phyloP scores from a whole-genome alignment of 2,329 filamentous ascomycete species.

The Pestalotiopsis sp. region DNA sequence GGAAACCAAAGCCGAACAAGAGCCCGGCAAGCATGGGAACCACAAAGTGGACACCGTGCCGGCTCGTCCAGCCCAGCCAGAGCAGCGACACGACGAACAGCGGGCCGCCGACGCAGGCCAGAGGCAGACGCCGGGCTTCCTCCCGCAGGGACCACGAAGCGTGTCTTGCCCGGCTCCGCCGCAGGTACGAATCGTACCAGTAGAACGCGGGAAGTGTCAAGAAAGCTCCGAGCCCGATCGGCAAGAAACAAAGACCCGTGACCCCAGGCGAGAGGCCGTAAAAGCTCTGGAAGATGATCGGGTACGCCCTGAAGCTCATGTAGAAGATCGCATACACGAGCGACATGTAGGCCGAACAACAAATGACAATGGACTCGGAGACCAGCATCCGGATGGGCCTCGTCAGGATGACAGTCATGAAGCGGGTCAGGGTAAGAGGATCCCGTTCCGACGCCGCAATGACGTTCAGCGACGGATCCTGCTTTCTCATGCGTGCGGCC shows the following conservation, averaged over 20 bases:
- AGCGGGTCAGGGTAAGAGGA: conserved; percentile 54
- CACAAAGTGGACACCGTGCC: conserved; percentile 44
- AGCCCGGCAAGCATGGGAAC: neutral
- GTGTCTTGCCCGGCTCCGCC: conserved; percentile 47
- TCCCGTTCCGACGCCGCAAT: conserved; percentile 67
- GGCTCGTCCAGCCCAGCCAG: conserved; percentile 64
- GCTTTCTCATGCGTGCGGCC: conserved; percentile 58
- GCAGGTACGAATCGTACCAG: conserved; percentile 63
- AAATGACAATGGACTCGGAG: conserved; percentile 73
- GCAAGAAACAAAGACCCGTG: conserved; percentile 68
- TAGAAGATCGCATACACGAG: conserved; percentile 68
- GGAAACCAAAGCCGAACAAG: neutral
- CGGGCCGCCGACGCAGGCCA: conserved; percentile 71
- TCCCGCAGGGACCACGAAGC: conserved; percentile 63
- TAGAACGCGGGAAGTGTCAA: conserved; percentile 64
- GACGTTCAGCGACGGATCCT: conserved; percentile 48
- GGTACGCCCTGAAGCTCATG: conserved; percentile 78
- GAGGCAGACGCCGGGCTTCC: conserved; percentile 69
- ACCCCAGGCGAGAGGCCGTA: conserved; percentile 66
- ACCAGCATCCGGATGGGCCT: conserved; percentile 72
- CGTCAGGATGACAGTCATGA: conserved; percentile 69
- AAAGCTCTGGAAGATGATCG: conserved; percentile 64
- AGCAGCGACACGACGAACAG: conserved; percentile 59
- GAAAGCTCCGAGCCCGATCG: conserved; percentile 65
- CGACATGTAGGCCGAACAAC: conserved; percentile 70